Base-by-base conservation (phyloP, 148 eudicot species). In the Rhododendron kiyosumense region DNA sequence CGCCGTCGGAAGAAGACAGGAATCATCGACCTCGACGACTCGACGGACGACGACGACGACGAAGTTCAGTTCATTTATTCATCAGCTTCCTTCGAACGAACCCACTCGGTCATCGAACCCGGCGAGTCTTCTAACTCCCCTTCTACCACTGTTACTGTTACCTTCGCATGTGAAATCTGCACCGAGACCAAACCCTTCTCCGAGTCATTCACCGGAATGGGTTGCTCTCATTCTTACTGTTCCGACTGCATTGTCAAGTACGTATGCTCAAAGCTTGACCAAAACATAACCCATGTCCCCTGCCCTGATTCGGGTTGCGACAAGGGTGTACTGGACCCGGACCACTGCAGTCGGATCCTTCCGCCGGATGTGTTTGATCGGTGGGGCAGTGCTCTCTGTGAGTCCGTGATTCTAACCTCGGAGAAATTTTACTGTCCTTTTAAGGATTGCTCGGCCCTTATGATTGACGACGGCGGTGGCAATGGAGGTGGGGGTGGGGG, bases 111-210 rank as follows among this genome's bases (percentile, higher is more conserved):
- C 38, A 78, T 65, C 65, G 92, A 89, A 65, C 13, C 52, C 28
- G 94, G 93, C 5, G 91, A 91, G 51, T 89, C 90, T 0, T 92
- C 94, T 3, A 84, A 87, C 24, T 79, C 89, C 10, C 85, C 79
- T 61, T 61, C 75, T 1, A 80, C 36, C 5, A 17, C 13, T 83
- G 57, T 26, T 18, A 57, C 61, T 10, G 15, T 41, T 41, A 49
- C 79, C 84, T 91, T 92, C 73, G 43, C 43, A 54, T 93, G 96
- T 81, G 96, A 93, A 46, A 93, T 93, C 20, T 94, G 96, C 85
- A 89, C 90, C 0, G 95, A 93, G 10, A 74, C 87, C 24, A 93
- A 91, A 84, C 86, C 89, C 2, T 36, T 0, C 1, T 49, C 57
- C 5, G 93, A 90, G 49, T 59, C 82, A 0, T 92, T 93, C 36